Evolutionary conservation across 345 rosid species (phyloP), one percentile per base, ranked within the genome.

Genomic region (Populus simonii): DNA sequence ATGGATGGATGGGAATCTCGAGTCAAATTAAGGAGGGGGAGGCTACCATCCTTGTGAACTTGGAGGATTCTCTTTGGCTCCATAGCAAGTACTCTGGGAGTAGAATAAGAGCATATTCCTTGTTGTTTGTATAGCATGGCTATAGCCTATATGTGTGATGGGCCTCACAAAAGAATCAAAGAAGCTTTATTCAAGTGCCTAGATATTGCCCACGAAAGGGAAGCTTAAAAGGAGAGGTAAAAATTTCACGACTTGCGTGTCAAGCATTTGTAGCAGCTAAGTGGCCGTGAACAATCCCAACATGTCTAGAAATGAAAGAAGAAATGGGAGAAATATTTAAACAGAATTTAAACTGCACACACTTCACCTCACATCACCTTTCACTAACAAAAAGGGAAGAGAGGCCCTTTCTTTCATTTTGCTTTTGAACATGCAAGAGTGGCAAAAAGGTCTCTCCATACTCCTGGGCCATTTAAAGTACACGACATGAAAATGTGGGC

Each of bases 331-430:
- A 7, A 8, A 72, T 41, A 66, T 29, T 8, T 5, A 13, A 70
- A 63, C 61, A 77, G 16, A 66, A 69, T 67, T 69, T 62, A 43
- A 55, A 36, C 68, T 45, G 72, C 61, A 53, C 53, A 68, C 68
- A 74, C 78, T 71, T 72, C 76, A 59, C 66, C 69, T 74, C 73
- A 77, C 74, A 69, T 73, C 79, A 80, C 43, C 83, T 80, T 80
- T 76, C 82, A 78, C 85, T 80, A 80, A 49, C 62, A 55, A 59
- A 71, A 82, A 65, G 57, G 17, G 20, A 49, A 66, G 29, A 8
- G 16, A 36, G 7, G 15, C 45, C 39, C 12, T 59, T 41, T 6
- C 16, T 70, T 29, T 43, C 17, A 41, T 33, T 75, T 45, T 47
- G 27, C 27, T 16, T 45, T 13, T 31, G 10, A 27, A 20, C 8